Percentiles rank a stretch among this genome's conserved stretches.
These are phyloP conservation scores for Diaporthe vexans DNA, from an alignment of 2,329 filamentous ascomycete genomes.

Conservation along the genomic window DNA sequence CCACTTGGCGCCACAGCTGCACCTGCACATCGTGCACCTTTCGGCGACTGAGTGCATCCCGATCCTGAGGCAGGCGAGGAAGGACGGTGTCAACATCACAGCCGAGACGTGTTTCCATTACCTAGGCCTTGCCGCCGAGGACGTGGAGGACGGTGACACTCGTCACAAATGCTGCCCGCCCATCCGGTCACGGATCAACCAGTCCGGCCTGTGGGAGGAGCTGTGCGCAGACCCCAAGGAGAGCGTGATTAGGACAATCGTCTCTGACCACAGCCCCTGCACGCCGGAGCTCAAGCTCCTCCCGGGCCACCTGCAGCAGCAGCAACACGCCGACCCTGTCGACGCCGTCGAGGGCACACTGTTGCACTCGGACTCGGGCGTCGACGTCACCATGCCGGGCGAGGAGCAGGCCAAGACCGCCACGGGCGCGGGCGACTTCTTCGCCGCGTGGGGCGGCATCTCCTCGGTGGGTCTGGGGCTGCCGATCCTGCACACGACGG, in stretches of 20 bases:
- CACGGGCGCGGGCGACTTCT: constrained; percentile 81
- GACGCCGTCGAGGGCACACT: constrained; percentile 50
- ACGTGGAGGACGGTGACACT: constrained; percentile 87
- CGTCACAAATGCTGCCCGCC: constrained; percentile 96
- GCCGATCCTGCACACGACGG: constrained; percentile 88
- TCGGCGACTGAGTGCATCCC: constrained; percentile 92
- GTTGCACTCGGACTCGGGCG: constrained; percentile 65
- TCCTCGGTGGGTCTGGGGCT: constrained; percentile 93
- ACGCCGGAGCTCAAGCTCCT: constrained; percentile 94
- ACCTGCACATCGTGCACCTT: constrained; percentile 93
- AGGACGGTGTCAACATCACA: constrained; percentile 84
- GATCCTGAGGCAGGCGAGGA: constrained; percentile 80
- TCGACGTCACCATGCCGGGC: constrained; percentile 61
- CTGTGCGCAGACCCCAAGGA: constrained; percentile 70
- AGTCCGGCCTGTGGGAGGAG: constrained; percentile 90
- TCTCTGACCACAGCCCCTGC: constrained; percentile 96
- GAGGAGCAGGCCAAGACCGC: constrained; percentile 51
- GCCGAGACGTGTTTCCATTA: constrained; percentile 98
- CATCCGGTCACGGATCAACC: constrained; percentile 85
- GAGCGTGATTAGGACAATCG: constrained; percentile 90
- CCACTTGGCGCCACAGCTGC: constrained; percentile 82
- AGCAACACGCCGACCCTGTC: constrained; percentile 47
- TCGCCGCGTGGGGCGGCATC: constrained; percentile 96
- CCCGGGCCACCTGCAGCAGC: constrained; percentile 72
- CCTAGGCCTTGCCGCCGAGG: constrained; percentile 85